Conservation (phyloP, 768 basidiomycete species). For the Suillus bovinus region DNA sequence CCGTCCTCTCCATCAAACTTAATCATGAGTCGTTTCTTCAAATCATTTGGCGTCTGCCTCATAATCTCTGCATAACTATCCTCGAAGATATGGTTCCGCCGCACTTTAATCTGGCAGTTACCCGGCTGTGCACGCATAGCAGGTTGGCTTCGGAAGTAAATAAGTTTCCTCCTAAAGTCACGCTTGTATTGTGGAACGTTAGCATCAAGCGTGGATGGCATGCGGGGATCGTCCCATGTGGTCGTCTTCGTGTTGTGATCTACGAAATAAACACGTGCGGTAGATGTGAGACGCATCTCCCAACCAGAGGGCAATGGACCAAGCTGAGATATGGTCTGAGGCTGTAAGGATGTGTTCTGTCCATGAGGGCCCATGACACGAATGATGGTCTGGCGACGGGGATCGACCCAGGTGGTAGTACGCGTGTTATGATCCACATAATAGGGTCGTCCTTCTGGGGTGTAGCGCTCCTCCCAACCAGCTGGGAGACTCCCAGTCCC, state of each 20-base stretch:
- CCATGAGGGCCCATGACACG: conserved; percentile 96
- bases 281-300: conserved; percentile 99
- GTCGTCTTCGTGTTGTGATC: conserved; percentile 99
- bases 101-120: conserved; percentile 98
- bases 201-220: conserved; percentile 92
- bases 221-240: conserved; percentile 98
- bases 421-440: conserved; percentile 99
- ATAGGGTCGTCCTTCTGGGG: conserved; percentile 96
- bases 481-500: conserved; percentile 89
- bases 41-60: conserved; percentile 96
- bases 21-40: conserved; percentile 99
- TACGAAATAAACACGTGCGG: conserved; percentile 98
- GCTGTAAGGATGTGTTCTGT: conserved; percentile 84
- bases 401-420: conserved; percentile 99
- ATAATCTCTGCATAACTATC: conserved; percentile 99
- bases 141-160: conserved; percentile 99
- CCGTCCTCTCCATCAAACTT: conserved; percentile 99
- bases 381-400: conserved; percentile 93
- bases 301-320: conserved; percentile 97
- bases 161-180: conserved; percentile 98
- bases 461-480: conserved; percentile 99
- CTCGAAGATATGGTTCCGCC: conserved; percentile 98
- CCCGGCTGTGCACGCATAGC: conserved; percentile 98
- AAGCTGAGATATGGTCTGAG: conserved; percentile 94
- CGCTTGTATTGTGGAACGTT: conserved; percentile 99